These are phyloP conservation scores for Petrea volubilis DNA, from an alignment of 257 asterid genomes.

Conservation along the genomic window DNA sequence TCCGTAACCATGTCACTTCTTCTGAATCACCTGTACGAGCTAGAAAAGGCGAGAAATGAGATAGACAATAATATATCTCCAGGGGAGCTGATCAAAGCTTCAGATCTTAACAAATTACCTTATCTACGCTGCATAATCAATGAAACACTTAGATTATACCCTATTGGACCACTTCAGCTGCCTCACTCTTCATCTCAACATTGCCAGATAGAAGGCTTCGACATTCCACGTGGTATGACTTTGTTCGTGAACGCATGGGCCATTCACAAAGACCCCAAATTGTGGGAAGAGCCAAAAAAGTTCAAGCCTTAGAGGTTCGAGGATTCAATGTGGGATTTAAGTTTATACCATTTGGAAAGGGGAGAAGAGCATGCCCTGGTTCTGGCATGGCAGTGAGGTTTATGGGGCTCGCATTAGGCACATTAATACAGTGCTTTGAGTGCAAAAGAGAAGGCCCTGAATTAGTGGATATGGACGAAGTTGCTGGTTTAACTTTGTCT, in stretches of 20 bases:
- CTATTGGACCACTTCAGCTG: background rate
- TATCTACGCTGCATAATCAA: conserved; percentile 11
- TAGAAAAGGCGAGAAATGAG: conserved; percentile 17
- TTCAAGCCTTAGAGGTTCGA: conserved; percentile 27
- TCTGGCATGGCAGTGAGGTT: conserved; percentile 28
- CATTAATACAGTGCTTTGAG: conserved; percentile 37
- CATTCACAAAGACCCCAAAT: conserved; percentile 24
- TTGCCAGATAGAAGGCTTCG: background rate
- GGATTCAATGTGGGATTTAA: background rate
- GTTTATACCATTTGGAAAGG: conserved; percentile 34
- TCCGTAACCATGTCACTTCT: conserved; percentile 29
- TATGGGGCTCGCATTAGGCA: conserved; percentile 30
- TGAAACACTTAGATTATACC: background rate
- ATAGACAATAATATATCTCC: conserved; percentile 18
- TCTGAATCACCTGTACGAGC: conserved; percentile 28
- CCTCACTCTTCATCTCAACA: background rate
- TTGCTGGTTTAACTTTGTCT: conserved; percentile 26
- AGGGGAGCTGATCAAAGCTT: conserved; percentile 21
- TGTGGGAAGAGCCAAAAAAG: conserved; percentile 24
- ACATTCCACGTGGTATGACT: conserved; percentile 23
- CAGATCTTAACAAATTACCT: conserved; percentile 24
- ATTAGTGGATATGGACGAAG: conserved; percentile 21
- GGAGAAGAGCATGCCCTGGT: conserved; percentile 41
- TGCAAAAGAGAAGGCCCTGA: conserved; percentile 31
- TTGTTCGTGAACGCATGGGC: conserved; percentile 12